Conservation (phyloP, 306 rosid genomes). For the Bauhinia variegata region DNA sequence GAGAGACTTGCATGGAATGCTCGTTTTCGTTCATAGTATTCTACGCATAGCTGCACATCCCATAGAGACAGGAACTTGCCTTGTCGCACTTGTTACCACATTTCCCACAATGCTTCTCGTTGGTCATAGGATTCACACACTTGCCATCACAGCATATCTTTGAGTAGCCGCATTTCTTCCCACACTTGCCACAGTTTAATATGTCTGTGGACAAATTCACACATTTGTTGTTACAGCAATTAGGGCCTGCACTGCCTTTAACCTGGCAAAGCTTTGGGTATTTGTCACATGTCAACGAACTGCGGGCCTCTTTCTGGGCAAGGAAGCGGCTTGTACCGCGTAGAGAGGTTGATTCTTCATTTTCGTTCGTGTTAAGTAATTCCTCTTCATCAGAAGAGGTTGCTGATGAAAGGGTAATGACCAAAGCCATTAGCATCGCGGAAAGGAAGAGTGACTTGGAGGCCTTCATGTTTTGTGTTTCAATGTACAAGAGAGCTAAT, state of each 20-base stretch:
- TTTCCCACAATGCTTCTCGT: constrained; percentile 61
- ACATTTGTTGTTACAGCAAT: constrained; percentile 60
- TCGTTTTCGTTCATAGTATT: not conserved
- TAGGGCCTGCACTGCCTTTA: constrained; percentile 39
- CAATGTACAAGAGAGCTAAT: not conserved
- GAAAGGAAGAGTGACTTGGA: constrained; percentile 27
- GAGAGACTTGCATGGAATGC: too few species aligned
- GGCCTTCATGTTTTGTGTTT: constrained; percentile 37
- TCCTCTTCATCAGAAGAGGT: not conserved
- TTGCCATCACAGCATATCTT: constrained; percentile 64
- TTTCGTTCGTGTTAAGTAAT: not conserved
- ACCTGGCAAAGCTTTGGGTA: constrained; percentile 39
- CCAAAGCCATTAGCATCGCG: constrained; percentile 39
- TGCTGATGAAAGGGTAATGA: constrained; percentile 27
- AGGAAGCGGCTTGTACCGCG: constrained; percentile 43
- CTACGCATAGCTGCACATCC: constrained; percentile 76
- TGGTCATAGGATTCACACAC: constrained; percentile 62
- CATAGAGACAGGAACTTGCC: constrained; percentile 49
- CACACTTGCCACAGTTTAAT: constrained; percentile 68
- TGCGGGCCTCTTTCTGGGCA: not conserved
- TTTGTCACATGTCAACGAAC: constrained; percentile 38
- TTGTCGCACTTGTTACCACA: constrained; percentile 61
- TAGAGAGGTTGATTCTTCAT: not conserved
- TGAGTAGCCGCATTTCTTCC: constrained; percentile 57
- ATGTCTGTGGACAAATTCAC: constrained; percentile 46